phyloP scores from a whole-genome alignment of 306 rosid species.

The Medicago lupulina region DNA sequence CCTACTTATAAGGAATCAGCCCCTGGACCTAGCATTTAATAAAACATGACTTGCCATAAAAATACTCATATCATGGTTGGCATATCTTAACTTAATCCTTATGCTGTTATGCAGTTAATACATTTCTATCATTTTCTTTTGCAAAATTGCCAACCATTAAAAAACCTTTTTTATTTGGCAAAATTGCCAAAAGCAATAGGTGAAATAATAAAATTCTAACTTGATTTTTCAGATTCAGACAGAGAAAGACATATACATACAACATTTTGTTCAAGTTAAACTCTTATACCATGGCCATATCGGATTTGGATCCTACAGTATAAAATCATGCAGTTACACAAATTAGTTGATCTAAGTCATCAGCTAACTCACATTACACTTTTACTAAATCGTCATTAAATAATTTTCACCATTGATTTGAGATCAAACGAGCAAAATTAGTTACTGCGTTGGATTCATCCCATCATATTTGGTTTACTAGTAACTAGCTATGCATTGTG shows the following conservation, averaged over 20 bases:
- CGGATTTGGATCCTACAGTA: no score
- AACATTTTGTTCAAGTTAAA: no score
- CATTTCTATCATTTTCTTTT: neutral
- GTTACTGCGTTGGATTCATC: neutral
- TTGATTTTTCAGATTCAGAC: no score
- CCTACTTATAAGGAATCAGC: no score
- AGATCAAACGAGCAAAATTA: neutral
- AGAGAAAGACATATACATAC: neutral
- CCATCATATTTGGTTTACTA: neutral
- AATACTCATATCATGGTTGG: no score
- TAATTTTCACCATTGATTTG: neutral
- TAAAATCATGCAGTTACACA: neutral
- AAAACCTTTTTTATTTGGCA: neutral
- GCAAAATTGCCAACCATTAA: constrained; percentile 3
- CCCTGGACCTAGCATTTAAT: no score
- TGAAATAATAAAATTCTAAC: no score
- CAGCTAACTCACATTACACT: neutral
- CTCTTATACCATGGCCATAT: no score
- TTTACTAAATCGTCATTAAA: neutral
- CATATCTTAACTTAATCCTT: neutral
- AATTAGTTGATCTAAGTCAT: neutral
- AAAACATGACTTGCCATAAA: no score
- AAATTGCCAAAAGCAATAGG: no score
- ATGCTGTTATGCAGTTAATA: neutral
- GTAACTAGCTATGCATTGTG: neutral